phyloP scores from a whole-genome alignment of 345 rosid genomes.

The Pseudoturritis turrita region DNA sequence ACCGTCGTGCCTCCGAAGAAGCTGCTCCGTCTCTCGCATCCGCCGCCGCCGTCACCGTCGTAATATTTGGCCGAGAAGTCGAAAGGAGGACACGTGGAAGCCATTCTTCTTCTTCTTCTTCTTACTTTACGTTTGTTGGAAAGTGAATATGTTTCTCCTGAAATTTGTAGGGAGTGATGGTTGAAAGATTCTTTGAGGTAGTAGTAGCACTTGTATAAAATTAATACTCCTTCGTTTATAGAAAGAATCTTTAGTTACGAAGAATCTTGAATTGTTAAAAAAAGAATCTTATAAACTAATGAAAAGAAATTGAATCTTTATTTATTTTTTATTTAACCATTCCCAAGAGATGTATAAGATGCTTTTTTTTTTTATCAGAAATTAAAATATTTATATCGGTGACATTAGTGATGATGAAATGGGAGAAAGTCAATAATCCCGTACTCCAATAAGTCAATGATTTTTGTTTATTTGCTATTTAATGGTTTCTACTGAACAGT shows the following conservation, averaged over 20 bases:
- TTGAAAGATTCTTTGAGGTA: conserved; percentile 3
- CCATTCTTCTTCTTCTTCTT: conserved; percentile 18
- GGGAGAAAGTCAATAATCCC: conserved; percentile 16
- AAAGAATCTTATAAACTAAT: not conserved
- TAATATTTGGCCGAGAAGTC: conserved; percentile 70
- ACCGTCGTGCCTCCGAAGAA: conserved; percentile 67
- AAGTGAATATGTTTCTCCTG: conserved; percentile 1
- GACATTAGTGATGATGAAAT: conserved; percentile 11
- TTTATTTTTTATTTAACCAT: not conserved
- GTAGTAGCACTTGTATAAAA: not conserved
- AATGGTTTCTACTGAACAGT: conserved; percentile 1
- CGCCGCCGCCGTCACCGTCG: conserved; percentile 34
- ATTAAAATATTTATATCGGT: not conserved
- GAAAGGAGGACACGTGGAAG: conserved; percentile 58
- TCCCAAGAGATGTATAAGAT: conserved; percentile 1
- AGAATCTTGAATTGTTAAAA: conserved; percentile 2
- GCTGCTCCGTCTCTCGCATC: conserved; percentile 61
- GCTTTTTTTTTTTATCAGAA: too few species aligned
- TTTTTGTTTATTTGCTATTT: conserved; percentile 14
- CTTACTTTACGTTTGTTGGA: not conserved
- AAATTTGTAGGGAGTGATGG: conserved; percentile 5
- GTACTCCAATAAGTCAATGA: conserved; percentile 10
- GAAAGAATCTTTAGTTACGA: conserved; percentile 14
- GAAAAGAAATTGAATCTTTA: not conserved
- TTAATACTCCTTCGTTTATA: not conserved